Conservation (phyloP, 306 rosid genomes). For the Comarum palustre region DNA sequence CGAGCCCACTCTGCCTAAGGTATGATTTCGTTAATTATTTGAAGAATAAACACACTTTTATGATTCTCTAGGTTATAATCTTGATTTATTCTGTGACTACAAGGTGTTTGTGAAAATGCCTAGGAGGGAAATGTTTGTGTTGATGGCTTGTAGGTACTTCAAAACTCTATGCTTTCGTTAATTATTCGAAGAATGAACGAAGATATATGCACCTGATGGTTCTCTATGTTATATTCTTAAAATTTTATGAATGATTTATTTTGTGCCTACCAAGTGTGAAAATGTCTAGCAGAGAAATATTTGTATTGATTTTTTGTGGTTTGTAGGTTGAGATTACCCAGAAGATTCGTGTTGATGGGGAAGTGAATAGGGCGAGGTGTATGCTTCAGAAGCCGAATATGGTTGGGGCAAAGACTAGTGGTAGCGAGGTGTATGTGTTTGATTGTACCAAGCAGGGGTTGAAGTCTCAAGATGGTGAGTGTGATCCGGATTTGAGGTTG, state of each 20-base stretch:
- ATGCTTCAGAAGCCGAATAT: slow-evolving; percentile 71
- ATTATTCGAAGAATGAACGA: too few species aligned
- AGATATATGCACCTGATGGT: too few species aligned
- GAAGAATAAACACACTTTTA: neutral
- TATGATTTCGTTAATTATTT: neutral
- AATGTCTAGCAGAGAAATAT: slow-evolving; percentile 17
- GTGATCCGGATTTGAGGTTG: slow-evolving; percentile 74
- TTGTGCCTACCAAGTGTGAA: slow-evolving; percentile 34
- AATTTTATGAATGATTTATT: neutral
- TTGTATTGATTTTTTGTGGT: slow-evolving; percentile 1
- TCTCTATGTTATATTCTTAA: too few species aligned
- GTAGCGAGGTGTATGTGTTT: slow-evolving; percentile 73
- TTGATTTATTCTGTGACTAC: neutral
- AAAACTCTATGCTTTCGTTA: too few species aligned
- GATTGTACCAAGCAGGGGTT: slow-evolving; percentile 43
- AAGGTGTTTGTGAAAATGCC: slow-evolving; percentile 33
- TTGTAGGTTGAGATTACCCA: slow-evolving; percentile 60
- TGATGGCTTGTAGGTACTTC: slow-evolving; percentile 37
- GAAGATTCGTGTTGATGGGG: slow-evolving; percentile 76
- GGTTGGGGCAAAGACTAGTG: slow-evolving; percentile 77
- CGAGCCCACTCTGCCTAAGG: slow-evolving; percentile 56
- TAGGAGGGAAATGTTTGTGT: slow-evolving; percentile 6
- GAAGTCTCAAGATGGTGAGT: slow-evolving; percentile 35
- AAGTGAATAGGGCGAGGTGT: slow-evolving; percentile 80
- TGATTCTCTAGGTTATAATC: neutral